Evolutionary conservation across 768 basidiomycete species (phyloP).

Genomic region (Boletus rufocinnamomeus): DNA sequence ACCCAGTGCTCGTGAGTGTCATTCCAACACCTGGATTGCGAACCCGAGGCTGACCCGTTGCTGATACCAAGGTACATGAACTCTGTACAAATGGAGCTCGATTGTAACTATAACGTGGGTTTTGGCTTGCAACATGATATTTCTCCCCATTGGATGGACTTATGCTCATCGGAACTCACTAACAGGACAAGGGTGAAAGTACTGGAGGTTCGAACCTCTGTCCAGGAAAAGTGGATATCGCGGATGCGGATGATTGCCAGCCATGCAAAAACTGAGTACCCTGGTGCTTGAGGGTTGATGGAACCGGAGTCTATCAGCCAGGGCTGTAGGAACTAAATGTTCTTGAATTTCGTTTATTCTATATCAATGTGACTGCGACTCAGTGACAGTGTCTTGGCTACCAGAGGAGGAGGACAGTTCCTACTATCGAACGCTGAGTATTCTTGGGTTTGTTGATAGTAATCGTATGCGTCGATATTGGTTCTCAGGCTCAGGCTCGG

Average conservation of each 20-base stretch:
- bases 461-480: not conserved
- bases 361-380: not conserved
- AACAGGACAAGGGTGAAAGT: not conserved
- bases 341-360: not conserved
- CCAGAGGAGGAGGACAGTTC: not conserved
- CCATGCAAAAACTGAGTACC: not conserved
- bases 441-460: no score
- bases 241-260: not conserved
- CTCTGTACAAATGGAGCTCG: not conserved
- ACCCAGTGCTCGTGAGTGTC: constrained; percentile 1
- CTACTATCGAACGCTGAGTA: not conserved
- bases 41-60: not conserved
- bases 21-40: not conserved
- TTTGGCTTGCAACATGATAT: not conserved
- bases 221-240: not conserved
- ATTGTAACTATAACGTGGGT: constrained; percentile 5
- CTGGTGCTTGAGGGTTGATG: not conserved
- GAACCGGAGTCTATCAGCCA: not conserved
- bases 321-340: not conserved
- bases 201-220: no score
- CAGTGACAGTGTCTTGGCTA: not conserved
- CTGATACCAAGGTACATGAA: not conserved
- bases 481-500: no score
- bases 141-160: not conserved
- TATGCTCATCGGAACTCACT: not conserved